Evolutionary conservation across 2,329 filamentous ascomycete genomes (phyloP), one percentile per base, ranked within the genome.

Genomic region (Pseudocercospora macadamiae): DNA sequence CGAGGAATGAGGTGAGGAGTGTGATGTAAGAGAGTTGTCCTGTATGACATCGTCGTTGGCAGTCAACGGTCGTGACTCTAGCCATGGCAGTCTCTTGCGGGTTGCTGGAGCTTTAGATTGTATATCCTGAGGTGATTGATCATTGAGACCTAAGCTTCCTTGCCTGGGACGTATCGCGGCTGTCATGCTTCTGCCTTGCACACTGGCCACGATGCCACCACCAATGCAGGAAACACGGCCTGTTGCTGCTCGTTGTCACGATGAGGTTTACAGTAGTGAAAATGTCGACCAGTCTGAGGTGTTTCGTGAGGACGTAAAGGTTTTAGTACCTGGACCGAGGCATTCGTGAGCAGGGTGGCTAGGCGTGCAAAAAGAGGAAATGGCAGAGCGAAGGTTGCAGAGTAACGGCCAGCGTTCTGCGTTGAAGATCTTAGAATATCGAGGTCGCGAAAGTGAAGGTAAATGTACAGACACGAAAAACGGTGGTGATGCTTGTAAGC

Each of bases 21-120:
- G 14, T 3, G 2, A n/a, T 5, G 8, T 14, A 49, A 5, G 45
- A 49, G 45, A 14, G 18, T 23, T 14, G 9, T 26, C 10, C 18
- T 23, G 19, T n/a, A 25, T 19, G 9, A 1, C 25, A n/a, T 14
- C 8, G 1, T 45, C 14, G 18, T 21, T 23, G n/a, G 10, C 14
- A 28, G 30, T 51, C 18, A 25, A 5, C 10, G 54, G 45, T 25
- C 44, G 28, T 21, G 34, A 8, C 25, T 57, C 55, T 12, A 57
- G 49, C 60, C 60, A 62, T 30, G 69, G 69, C 44, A 71, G 58
- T 58, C 58, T 68, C 60, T 70, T 70, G 25, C 45, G 45, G 23
- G 14, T 6, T 5, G 25, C 26, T n/a, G 25, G 16, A 26, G 42
- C 14, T n/a, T 18, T 21, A 26, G 28, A n/a, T n/a, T n/a, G n/a